Base-by-base conservation (phyloP, 2,329 filamentous ascomycete genomes). In the Apiospora hydei region DNA sequence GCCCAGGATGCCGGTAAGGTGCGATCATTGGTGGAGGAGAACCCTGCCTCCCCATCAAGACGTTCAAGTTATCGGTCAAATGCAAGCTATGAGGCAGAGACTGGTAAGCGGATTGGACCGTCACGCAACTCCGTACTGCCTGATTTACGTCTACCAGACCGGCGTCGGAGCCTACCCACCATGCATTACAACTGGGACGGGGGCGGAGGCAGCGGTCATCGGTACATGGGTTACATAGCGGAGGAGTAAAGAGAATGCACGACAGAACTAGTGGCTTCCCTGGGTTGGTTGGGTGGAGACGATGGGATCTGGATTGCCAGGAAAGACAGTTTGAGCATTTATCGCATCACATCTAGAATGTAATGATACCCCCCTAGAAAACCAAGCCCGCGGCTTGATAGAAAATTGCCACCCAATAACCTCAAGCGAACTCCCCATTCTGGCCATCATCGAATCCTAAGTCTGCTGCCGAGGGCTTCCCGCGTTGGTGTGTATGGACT, bases 391-490 rank as follows among this genome's bases (percentile, higher is more conserved):
- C 43, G 10, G 34, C 43, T 26, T 26, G 24, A 34, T 44, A 46
- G 43, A 47, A 34, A 34, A 38, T 16, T 21, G 6, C 18, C n/a
- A 13, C 46, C 7, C 7, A 38, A 68, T 44, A n/a, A 38, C 16
- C 46, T 76, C 74, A 91, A 67, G 88, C 88, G 83, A 97, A 97
- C 82, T 97, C 94, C 26, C 94, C 94, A 88, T 95, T 95, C 79
- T 96, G 92, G 1, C 94, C 94, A 80, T 97, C 93, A 78, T 97
- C 94, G 77, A 96, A 96, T 0, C 94, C 94, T 75, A 96, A 78
- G 72, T 94, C 91, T 78, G 91, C 85, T 6, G 87, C 84, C 16
- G 88, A 87, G 77, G 78, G 74, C 85, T 87, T 77, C 83, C 26
- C 11, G 6, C 66, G 81, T 77, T 88, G 85, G 82, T 90, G 88